A percentile compares a stretch with the other conserved stretches of the same genome.
Evolutionary conservation across 495 filamentous ascomycete genomes (phyloP).

Genomic region (Cercophora samala): DNA sequence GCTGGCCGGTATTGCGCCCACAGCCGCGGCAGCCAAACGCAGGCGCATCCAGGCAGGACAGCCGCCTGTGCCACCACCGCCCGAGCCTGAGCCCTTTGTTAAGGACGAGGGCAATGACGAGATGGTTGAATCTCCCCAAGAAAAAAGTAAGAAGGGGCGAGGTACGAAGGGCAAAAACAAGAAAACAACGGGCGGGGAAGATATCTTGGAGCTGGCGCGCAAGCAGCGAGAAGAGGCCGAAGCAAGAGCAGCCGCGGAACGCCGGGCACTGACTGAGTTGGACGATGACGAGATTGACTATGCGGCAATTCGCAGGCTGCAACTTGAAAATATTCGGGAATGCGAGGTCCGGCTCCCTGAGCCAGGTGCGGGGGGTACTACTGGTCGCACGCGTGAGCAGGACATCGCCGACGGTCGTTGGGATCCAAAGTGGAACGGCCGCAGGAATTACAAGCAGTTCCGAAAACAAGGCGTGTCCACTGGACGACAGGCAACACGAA

Average conservation of each 20-base stretch:
- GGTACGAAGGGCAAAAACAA: constrained; percentile 45
- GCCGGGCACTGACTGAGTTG: constrained; percentile 51
- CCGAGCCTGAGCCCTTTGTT: constrained; percentile 18
- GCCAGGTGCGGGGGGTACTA: constrained; percentile 3
- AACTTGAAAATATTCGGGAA: constrained; percentile 64
- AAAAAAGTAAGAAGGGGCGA: constrained; percentile 20
- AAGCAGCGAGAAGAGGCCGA: constrained; percentile 68
- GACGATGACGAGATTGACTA: constrained; percentile 60
- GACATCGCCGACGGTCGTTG: constrained; percentile 61
- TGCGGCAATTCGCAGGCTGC: constrained; percentile 66
- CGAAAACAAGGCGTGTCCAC: constrained; percentile 56
- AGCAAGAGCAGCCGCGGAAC: constrained; percentile 55
- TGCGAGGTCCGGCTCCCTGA: constrained; percentile 58
- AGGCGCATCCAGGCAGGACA: constrained; percentile 54
- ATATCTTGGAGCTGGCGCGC: constrained; percentile 66
- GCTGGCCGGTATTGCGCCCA: constrained; percentile 65
- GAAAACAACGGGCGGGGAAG: constrained; percentile 49
- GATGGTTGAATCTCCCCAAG: constrained; percentile 20
- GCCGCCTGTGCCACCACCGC: constrained; percentile 31
- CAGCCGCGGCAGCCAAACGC: constrained; percentile 68
- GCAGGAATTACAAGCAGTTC: constrained; percentile 96
- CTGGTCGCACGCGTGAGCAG: constrained; percentile 37
- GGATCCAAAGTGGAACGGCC: constrained; percentile 90
- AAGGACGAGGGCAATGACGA: constrained; percentile 19
- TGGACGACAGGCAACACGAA: constrained; percentile 46